Evolutionary conservation across 768 basidiomycete species (phyloP).

Genomic region (Amanita rubescens): DNA sequence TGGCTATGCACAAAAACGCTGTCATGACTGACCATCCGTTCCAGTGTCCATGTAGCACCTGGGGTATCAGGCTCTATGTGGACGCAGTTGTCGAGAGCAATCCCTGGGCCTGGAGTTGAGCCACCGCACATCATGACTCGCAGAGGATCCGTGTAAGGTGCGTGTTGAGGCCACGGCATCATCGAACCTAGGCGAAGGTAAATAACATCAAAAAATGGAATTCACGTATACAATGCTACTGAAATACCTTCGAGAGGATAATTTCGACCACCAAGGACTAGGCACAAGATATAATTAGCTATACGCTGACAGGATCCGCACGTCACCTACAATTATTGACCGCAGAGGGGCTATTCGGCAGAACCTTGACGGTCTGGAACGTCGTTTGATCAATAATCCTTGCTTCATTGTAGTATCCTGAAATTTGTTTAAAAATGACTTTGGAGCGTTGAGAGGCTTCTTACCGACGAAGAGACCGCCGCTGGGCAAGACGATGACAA

Average conservation of each 20-base stretch:
- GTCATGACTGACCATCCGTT: constrained; percentile 60
- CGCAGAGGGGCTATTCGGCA: constrained; percentile 71
- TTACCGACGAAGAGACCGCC: constrained; percentile 63
- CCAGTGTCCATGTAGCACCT: constrained; percentile 61
- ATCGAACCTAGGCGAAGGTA: constrained; percentile 31
- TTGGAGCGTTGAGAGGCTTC: constrained; percentile 8
- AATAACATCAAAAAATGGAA: constrained; percentile 7
- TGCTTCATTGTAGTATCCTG: constrained; percentile 78
- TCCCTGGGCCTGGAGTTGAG: constrained; percentile 48
- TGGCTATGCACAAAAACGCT: neutral
- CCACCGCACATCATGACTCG: constrained; percentile 71
- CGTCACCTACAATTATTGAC: constrained; percentile 50
- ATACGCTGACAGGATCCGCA: neutral
- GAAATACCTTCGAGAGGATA: constrained; percentile 61
- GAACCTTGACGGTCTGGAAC: constrained; percentile 47
- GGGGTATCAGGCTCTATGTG: constrained; percentile 55
- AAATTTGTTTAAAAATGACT: neutral
- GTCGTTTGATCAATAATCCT: constrained; percentile 62
- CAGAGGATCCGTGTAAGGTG: constrained; percentile 72
- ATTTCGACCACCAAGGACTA: constrained; percentile 62
- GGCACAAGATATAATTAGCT: constrained; percentile 1
- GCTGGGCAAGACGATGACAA: constrained; percentile 64
- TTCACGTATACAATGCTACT: neutral
- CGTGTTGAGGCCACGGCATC: constrained; percentile 58
- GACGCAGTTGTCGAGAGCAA: constrained; percentile 63